phyloP scores from a whole-genome alignment of 768 basidiomycete species.

The Mycena galopus region DNA sequence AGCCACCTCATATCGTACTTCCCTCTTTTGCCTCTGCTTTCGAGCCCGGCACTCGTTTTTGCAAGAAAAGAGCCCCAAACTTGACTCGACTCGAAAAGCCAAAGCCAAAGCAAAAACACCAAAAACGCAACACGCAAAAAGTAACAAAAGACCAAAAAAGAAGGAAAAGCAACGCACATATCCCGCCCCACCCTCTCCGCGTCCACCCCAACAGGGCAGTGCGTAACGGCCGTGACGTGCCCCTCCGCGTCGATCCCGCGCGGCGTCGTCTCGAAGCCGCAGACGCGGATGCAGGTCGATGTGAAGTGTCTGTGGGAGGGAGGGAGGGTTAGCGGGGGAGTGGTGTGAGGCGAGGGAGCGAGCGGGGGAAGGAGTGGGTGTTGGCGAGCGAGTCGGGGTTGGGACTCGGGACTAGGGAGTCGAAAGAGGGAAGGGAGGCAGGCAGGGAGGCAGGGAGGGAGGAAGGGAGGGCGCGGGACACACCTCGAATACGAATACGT shows the following conservation, averaged over 20 bases:
- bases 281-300: background rate
- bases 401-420: no score
- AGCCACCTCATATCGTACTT: no score
- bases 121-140: background rate
- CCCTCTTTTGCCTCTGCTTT: no score
- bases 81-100: no score
- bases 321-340: background rate
- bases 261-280: constrained; percentile 78
- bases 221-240: constrained; percentile 82
- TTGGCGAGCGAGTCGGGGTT: no score
- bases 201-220: constrained; percentile 97
- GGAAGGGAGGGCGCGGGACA: constrained; percentile 58
- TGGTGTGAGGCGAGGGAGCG: background rate
- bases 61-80: no score
- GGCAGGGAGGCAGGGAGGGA: background rate
- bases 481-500: constrained; percentile 74
- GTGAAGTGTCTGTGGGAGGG: background rate
- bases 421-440: background rate
- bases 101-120: background rate
- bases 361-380: background rate
- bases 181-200: constrained; percentile 90
- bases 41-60: no score
- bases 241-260: constrained; percentile 88
- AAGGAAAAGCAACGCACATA: constrained; percentile 45
- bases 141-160: background rate